Conservation (phyloP, 1,139 yeast genomes). For the Candida tropicalis region DNA sequence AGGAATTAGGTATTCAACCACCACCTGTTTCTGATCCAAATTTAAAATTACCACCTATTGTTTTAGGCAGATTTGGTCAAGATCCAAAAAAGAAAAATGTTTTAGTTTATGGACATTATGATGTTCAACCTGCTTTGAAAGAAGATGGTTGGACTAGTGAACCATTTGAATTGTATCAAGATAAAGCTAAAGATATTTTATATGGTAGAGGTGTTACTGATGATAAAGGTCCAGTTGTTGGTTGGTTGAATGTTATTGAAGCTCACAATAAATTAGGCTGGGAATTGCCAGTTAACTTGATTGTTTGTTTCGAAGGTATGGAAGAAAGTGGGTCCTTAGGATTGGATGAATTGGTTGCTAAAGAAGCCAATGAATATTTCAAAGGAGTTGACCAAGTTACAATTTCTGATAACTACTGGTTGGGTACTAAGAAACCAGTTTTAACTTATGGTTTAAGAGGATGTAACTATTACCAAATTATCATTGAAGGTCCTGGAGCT, state of each 20-base stretch:
- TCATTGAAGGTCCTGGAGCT: constrained; percentile 89
- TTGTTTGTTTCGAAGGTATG: constrained; percentile 98
- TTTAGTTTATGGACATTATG: constrained; percentile 94
- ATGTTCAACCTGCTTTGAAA: constrained; percentile 91
- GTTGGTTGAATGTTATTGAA: constrained; percentile 92
- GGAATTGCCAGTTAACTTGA: constrained; percentile 91
- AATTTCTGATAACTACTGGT: constrained; percentile 97
- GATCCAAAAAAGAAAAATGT: constrained; percentile 85
- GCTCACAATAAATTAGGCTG: constrained; percentile 85
- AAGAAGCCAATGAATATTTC: constrained; percentile 79
- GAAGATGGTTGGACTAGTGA: constrained; percentile 97
- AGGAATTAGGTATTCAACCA: constrained; percentile 86
- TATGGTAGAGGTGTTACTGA: constrained; percentile 96
- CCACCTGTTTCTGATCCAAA: constrained; percentile 70
- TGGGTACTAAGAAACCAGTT: constrained; percentile 95
- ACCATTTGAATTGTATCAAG: constrained; percentile 72
- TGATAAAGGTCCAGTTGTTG: constrained; percentile 97
- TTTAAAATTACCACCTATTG: constrained; percentile 87
- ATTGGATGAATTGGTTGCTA: constrained; percentile 76
- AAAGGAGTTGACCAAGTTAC: constrained; percentile 91
- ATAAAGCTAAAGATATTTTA: constrained; percentile 62
- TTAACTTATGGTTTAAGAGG: constrained; percentile 98
- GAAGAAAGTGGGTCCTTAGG: constrained; percentile 97
- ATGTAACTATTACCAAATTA: constrained; percentile 86
- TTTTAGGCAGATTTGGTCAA: constrained; percentile 80